Evolutionary conservation across 2,329 filamentous ascomycete genomes (phyloP).

Genomic region (Penicillium sp.): DNA sequence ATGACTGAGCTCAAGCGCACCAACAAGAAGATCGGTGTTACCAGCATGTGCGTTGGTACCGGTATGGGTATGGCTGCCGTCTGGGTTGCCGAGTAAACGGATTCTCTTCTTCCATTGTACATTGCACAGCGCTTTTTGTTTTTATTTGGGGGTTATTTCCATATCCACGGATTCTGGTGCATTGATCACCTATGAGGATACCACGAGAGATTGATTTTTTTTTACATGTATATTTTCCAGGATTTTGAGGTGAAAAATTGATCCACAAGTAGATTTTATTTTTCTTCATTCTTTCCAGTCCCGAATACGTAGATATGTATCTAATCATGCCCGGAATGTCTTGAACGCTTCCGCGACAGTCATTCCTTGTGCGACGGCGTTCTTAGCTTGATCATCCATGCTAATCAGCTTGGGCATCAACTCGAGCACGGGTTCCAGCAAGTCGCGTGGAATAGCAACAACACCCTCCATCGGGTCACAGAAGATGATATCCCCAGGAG

Average conservation of each 20-base stretch:
- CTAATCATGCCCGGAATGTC: slow-evolving; percentile 48
- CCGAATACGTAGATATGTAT: neutral
- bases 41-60: slow-evolving; percentile 94
- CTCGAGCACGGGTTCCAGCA: slow-evolving; percentile 62
- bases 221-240: slow-evolving; percentile 16
- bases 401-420: slow-evolving; percentile 56
- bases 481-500: slow-evolving; percentile 67
- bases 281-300: neutral
- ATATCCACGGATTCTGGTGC: slow-evolving; percentile 22
- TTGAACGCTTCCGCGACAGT: slow-evolving; percentile 68
- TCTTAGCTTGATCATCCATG: slow-evolving; percentile 64
- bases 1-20: slow-evolving; percentile 86
- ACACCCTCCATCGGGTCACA: slow-evolving; percentile 70
- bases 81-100: slow-evolving; percentile 83
- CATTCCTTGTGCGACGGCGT: slow-evolving; percentile 64
- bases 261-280: neutral
- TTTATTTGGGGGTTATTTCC: slow-evolving; percentile 4
- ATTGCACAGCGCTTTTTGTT: slow-evolving; percentile 26
- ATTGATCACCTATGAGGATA: slow-evolving; percentile 26
- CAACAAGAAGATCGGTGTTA: slow-evolving; percentile 82
- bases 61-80: slow-evolving; percentile 98
- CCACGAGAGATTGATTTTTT: slow-evolving; percentile 19
- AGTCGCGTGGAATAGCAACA: slow-evolving; percentile 65
- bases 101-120: slow-evolving; percentile 16
- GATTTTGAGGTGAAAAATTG: neutral